Conservation (phyloP, 2,329 filamentous ascomycete genomes). For the Penicillium sp. region DNA sequence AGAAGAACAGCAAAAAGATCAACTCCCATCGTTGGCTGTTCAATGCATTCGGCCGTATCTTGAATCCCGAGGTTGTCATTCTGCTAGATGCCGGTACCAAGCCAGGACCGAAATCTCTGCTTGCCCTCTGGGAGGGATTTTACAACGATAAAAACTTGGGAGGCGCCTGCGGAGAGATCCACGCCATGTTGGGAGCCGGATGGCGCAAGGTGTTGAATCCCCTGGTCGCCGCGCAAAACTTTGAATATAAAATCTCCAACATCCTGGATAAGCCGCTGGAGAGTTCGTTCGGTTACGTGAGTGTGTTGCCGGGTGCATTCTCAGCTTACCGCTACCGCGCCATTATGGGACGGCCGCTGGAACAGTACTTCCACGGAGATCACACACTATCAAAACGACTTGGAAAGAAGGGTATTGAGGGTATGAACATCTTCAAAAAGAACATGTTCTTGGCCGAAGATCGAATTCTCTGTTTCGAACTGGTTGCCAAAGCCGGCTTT, state of each 20-base stretch:
- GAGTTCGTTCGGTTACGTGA: constrained; percentile 95
- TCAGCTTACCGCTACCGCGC: constrained; percentile 96
- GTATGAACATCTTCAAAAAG: constrained; percentile 99
- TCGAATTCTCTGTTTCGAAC: constrained; percentile 98
- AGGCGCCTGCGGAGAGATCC: constrained; percentile 97
- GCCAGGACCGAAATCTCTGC: constrained; percentile 83
- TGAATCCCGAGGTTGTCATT: constrained; percentile 96
- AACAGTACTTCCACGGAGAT: constrained; percentile 99
- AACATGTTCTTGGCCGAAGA: constrained; percentile 99
- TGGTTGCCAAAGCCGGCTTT: constrained; percentile 96
- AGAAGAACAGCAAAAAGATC: constrained; percentile 99
- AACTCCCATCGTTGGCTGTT: constrained; percentile 99
- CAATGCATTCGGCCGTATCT: constrained; percentile 91
- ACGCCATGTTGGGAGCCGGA: constrained; percentile 90
- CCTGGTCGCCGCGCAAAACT: constrained; percentile 93
- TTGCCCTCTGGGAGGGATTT: constrained; percentile 95
- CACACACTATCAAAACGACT: constrained; percentile 93
- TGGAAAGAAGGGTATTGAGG: constrained; percentile 98
- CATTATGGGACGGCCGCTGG: constrained; percentile 93
- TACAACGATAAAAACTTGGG: constrained; percentile 99
- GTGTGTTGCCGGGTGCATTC: constrained; percentile 96
- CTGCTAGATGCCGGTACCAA: constrained; percentile 96
- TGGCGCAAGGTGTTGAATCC: constrained; percentile 92
- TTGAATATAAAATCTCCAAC: constrained; percentile 99
- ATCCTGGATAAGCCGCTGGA: constrained; percentile 98